Evolutionary conservation across 306 rosid species (phyloP).

Genomic region (Heteromeles arbutifolia): DNA sequence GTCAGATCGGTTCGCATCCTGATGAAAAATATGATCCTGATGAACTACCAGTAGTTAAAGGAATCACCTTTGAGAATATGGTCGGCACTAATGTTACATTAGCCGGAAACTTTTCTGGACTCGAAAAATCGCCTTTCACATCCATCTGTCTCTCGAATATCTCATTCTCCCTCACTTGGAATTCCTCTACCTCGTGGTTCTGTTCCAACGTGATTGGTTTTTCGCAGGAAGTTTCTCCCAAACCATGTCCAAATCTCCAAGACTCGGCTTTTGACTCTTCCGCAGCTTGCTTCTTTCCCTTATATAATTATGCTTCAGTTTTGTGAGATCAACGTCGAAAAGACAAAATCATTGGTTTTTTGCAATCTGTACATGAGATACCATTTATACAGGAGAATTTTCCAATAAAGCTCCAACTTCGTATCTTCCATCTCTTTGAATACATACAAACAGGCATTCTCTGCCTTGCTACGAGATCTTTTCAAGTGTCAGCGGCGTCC

Average conservation of each 20-base stretch:
- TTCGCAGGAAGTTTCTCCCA: constrained; percentile 34
- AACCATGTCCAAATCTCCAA: constrained; percentile 42
- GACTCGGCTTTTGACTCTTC: constrained; percentile 19
- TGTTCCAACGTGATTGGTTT: constrained; percentile 40
- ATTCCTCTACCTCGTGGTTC: constrained; percentile 39
- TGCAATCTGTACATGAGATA: constrained; percentile 42
- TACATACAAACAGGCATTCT: neutral
- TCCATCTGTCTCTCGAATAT: constrained; percentile 46
- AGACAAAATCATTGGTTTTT: constrained; percentile 25
- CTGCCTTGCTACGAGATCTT: neutral
- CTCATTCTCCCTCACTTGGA: constrained; percentile 26
- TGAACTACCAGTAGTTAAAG: constrained; percentile 36
- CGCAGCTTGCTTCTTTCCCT: constrained; percentile 22
- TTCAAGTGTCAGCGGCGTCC: neutral
- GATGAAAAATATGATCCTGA: constrained; percentile 50
- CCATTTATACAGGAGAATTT: constrained; percentile 33
- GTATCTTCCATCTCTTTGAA: neutral
- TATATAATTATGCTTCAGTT: constrained; percentile 19
- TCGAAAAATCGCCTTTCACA: constrained; percentile 32
- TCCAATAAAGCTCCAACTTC: constrained; percentile 24
- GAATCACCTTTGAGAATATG: constrained; percentile 36
- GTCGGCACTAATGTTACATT: constrained; percentile 34
- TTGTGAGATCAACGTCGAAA: constrained; percentile 18
- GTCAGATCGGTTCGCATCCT: constrained; percentile 51
- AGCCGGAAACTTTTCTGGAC: constrained; percentile 55